These are phyloP conservation scores for Suhomyces anneliseae DNA, from an alignment of 1,139 yeast genomes.

Conservation along the genomic window DNA sequence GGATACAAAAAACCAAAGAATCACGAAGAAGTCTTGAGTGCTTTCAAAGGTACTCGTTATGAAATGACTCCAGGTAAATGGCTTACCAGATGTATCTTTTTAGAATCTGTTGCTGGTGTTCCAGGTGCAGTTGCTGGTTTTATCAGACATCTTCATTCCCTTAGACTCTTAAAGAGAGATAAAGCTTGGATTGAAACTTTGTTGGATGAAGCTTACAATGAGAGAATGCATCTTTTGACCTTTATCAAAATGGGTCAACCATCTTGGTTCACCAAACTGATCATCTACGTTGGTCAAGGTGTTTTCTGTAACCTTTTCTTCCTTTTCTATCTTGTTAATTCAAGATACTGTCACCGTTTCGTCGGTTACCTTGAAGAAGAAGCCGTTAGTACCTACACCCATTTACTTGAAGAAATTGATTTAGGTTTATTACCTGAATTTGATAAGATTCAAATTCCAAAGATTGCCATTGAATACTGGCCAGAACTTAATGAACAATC, in stretches of 20 bases:
- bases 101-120: conserved; percentile 76
- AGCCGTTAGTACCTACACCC: conserved; percentile 71
- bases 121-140: conserved; percentile 80
- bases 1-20: conserved; percentile 58
- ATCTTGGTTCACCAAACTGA: conserved; percentile 53
- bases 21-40: conserved; percentile 29
- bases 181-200: conserved; percentile 77
- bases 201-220: conserved; percentile 76
- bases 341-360: conserved; percentile 70
- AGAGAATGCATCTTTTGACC: conserved; percentile 73
- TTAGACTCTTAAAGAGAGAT: conserved; percentile 62
- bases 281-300: conserved; percentile 69
- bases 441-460: conserved; percentile 46
- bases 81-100: conserved; percentile 66
- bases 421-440: conserved; percentile 53
- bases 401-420: conserved; percentile 56
- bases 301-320: conserved; percentile 69
- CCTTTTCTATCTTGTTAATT: conserved; percentile 56
- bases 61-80: conserved; percentile 65
- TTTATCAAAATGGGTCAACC: conserved; percentile 69
- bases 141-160: conserved; percentile 62
- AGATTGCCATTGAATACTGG: conserved; percentile 67
- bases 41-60: conserved; percentile 47
- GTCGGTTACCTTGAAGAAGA: conserved; percentile 82
- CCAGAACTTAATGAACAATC: conserved; percentile 49